phyloP scores from a whole-genome alignment of 1,139 yeast genomes.

The Debaryomyces sp. region DNA sequence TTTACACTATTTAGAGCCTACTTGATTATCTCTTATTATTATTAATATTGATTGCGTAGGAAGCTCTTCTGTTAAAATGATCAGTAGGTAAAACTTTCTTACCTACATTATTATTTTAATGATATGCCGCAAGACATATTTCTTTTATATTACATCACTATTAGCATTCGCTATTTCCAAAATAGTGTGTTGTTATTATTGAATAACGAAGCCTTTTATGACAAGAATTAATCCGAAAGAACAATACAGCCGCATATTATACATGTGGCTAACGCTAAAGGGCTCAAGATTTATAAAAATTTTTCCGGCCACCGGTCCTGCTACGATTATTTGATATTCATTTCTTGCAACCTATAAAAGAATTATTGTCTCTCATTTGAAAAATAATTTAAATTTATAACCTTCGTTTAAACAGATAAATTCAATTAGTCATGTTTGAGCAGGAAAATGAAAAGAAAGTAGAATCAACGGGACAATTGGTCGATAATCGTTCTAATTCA shows the following conservation, averaged over 20 bases:
- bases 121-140: neutral
- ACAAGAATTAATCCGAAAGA: constrained; percentile 2
- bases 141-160: neutral
- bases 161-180: neutral
- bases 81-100: neutral
- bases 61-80: neutral
- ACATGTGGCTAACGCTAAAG: neutral
- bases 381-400: neutral
- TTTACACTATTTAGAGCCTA: neutral
- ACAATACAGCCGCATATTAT: constrained; percentile 1
- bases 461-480: neutral
- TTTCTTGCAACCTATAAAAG: neutral
- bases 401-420: neutral
- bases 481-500: neutral
- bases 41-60: neutral
- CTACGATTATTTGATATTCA: neutral
- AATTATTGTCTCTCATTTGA: neutral
- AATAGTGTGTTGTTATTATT: neutral
- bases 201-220: too few relatives aligned
- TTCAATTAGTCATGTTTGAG: neutral
- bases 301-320: neutral
- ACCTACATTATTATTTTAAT: neutral
- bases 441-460: neutral
- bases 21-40: neutral
- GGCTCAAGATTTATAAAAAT: neutral